These are phyloP conservation scores for Microdochium paspali DNA, from an alignment of 2,329 filamentous ascomycete genomes.

Conservation along the genomic window DNA sequence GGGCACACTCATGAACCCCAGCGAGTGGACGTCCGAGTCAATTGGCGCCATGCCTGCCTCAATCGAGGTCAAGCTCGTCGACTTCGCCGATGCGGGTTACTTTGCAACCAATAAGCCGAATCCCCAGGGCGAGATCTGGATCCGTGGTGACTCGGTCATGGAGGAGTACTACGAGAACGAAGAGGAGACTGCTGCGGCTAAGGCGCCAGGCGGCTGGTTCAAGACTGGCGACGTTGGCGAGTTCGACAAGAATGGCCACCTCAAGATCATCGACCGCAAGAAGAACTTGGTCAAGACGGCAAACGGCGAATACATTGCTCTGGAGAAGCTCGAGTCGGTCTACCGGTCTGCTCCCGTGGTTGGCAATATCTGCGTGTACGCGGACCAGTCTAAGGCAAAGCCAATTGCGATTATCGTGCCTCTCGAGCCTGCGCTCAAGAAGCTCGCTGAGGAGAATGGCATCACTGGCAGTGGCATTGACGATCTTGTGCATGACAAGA, in stretches of 20 bases:
- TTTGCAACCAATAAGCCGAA: constrained; percentile 63
- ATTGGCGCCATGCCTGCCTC: constrained; percentile 66
- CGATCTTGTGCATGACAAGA: constrained; percentile 58
- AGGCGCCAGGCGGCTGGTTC: constrained; percentile 74
- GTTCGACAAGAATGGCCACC: constrained; percentile 61
- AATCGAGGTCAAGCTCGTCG: constrained; percentile 77
- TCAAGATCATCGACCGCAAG: constrained; percentile 76
- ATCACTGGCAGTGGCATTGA: constrained; percentile 51
- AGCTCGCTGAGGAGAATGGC: constrained; percentile 35
- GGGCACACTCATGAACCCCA: constrained; percentile 65
- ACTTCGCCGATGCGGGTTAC: constrained; percentile 78
- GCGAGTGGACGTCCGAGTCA: constrained; percentile 66
- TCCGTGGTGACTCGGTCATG: constrained; percentile 65
- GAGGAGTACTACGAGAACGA: constrained; percentile 69
- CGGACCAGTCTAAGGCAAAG: constrained; percentile 38
- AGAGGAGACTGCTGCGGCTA: constrained; percentile 61
- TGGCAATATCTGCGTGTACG: constrained; percentile 47
- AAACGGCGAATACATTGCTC: constrained; percentile 73
- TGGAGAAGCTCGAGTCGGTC: constrained; percentile 58
- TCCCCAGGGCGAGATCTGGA: constrained; percentile 82
- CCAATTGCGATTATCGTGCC: constrained; percentile 49
- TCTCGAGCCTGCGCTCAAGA: constrained; percentile 43
- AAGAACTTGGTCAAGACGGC: constrained; percentile 83
- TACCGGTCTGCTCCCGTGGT: constrained; percentile 41
- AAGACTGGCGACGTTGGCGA: constrained; percentile 81